A percentile compares a stretch with the other conserved stretches of the same genome.
phyloP scores from a whole-genome alignment of 2,329 filamentous ascomycete species.

The Trichophyton rubrum region DNA sequence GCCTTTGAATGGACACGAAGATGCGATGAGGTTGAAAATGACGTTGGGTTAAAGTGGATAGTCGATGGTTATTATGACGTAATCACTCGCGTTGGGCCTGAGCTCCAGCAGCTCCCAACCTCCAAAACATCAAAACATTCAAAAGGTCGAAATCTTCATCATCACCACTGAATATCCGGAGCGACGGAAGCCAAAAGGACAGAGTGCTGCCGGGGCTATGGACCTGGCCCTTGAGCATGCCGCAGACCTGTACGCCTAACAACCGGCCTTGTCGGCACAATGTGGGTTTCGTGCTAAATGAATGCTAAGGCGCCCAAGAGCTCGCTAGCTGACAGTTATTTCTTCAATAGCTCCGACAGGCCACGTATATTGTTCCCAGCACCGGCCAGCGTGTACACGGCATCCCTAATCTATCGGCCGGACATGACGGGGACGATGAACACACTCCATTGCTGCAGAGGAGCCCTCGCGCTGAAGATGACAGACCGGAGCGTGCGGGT shows the following conservation, averaged over 20 bases:
- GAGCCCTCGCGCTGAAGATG: slow-evolving; percentile 11
- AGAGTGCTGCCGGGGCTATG: background rate
- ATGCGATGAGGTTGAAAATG: background rate
- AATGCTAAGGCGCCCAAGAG: too few relatives aligned
- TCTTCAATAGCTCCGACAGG: slow-evolving; percentile 54
- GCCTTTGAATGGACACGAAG: background rate
- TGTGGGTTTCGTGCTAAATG: background rate
- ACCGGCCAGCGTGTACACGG: slow-evolving; percentile 77
- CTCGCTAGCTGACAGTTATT: background rate
- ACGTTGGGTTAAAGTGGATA: background rate
- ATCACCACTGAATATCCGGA: background rate
- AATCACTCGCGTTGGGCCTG: background rate
- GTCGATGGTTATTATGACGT: background rate
- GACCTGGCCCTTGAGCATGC: background rate
- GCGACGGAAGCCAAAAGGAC: background rate
- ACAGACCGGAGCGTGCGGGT: slow-evolving; percentile 11
- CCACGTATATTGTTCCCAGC: slow-evolving; percentile 72
- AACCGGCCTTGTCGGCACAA: background rate
- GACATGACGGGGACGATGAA: slow-evolving; percentile 47
- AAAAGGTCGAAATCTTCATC: background rate
- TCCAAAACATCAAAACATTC: background rate
- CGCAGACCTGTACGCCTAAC: background rate
- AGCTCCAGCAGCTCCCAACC: too few relatives aligned
- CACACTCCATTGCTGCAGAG: slow-evolving; percentile 24
- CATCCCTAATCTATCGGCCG: slow-evolving; percentile 57